Evolutionary conservation across 139 green algal genomes (phyloP), one percentile per base, ranked within the genome.

Genomic region (Coelastrella sp.): DNA sequence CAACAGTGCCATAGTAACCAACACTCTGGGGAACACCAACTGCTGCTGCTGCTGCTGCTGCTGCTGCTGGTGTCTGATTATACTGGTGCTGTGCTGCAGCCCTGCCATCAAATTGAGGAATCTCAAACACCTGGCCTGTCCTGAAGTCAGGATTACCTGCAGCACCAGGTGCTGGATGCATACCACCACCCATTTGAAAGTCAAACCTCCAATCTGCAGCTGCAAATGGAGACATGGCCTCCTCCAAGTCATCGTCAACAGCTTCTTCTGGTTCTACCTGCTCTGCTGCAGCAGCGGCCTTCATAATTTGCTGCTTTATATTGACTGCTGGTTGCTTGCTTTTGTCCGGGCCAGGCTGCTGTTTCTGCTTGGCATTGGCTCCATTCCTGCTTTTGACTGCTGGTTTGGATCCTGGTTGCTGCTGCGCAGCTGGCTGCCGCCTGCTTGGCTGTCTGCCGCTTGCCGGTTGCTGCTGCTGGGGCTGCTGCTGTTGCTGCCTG

Each of bases 161-260:
- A n/a, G 24, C n/a, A 75, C 27, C 63, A 68, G 79, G 20, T 84
- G 79, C 79, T 14, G 8, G 20, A 25, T 59, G 58, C 10, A 24
- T 56, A 66, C 49, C 79, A 68, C n/a, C 17, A 19, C 20, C 35
- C 7, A 20, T 66, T 14, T 7, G 17, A 20, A 20, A 84, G 0
- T 84, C 79, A 72, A 84, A 84, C 49, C 79, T 49, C 79, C 79
- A 84, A 65, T 74, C 59, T 61, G 81, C 81, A 86, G 22, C 60
- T 75, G 81, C 60, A 60, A 86, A 73, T 11, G 81, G 81, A 7
- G 81, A 86, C 22, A 57, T 9, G 8, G 22, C 57, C 7, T 70
- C n/a, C 14, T 22, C 35, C 17, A 60, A 61, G 4, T 22, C 24
- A 74, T 86, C 59, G 25, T 68, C 81, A 24, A 7, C 56, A 27